Evolutionary conservation across 768 basidiomycete species (phyloP).

Genomic region (Chalciporus piperatus): DNA sequence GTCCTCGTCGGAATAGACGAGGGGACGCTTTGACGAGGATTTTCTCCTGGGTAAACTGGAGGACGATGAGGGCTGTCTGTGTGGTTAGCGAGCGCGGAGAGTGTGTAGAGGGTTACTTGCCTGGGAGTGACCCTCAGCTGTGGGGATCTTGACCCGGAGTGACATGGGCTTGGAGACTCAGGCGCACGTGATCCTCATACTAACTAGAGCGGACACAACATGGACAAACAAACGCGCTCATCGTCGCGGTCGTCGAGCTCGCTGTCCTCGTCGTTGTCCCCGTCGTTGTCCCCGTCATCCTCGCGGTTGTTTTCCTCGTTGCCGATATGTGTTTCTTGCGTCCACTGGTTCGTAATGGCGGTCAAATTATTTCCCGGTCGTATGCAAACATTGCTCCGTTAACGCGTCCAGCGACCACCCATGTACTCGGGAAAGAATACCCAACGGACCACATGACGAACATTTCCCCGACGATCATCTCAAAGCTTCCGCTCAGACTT

Average conservation of each 20-base stretch:
- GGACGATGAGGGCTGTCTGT: conserved; percentile 18
- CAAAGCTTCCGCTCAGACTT: conserved; percentile 73
- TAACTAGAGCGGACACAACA: conserved; percentile 6
- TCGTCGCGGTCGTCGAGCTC: not conserved
- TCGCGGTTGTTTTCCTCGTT: not conserved
- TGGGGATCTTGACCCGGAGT: conserved; percentile 8
- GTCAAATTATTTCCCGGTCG: conserved; percentile 6
- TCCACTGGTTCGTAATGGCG: not conserved
- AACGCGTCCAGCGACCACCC: conserved; percentile 28
- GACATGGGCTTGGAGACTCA: conserved; percentile 11
- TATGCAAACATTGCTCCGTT: conserved; percentile 11
- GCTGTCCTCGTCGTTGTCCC: not conserved
- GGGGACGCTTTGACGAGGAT: conserved; percentile 21
- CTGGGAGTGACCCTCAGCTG: conserved; percentile 16
- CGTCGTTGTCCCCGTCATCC: not conserved
- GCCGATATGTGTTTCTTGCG: conserved; percentile 19
- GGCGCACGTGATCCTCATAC: conserved; percentile 8
- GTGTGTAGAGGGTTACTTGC: conserved; percentile 11
- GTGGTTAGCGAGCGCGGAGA: conserved; percentile 6
- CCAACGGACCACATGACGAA: conserved; percentile 80
- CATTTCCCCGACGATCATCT: conserved; percentile 78
- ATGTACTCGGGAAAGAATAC: conserved; percentile 66
- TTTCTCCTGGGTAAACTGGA: conserved; percentile 16
- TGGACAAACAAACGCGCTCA: conserved; percentile 19
- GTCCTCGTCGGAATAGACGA: conserved; percentile 38